These are phyloP conservation scores for Dendrobium huoshanense DNA, from an alignment of 106 monocot genomes.

Conservation along the genomic window DNA sequence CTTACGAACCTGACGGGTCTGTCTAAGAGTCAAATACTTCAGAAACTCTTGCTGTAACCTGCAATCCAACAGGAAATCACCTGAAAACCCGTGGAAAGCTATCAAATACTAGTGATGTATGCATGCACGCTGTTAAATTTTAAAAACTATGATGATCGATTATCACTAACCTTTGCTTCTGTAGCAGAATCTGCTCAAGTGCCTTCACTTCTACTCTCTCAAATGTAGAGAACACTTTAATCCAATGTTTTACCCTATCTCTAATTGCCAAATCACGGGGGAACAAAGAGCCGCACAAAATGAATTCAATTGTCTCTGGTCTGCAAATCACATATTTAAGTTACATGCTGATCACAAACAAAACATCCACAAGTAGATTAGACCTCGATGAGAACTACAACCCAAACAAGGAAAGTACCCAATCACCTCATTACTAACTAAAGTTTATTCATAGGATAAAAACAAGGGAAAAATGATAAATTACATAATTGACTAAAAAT, in stretches of 20 bases:
- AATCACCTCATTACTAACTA: not conserved
- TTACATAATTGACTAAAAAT: not conserved
- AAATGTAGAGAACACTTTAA: constrained; percentile 45
- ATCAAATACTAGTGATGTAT: constrained; percentile 27
- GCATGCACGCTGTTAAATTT: not conserved
- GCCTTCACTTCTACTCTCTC: constrained; percentile 93
- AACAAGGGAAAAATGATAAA: not conserved
- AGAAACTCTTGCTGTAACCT: constrained; percentile 96
- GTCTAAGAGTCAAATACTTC: constrained; percentile 78
- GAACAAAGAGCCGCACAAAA: constrained; percentile 72
- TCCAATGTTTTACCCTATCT: constrained; percentile 77
- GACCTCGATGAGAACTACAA: not conserved
- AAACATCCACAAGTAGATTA: not conserved
- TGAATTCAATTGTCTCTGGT: constrained; percentile 66
- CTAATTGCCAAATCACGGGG: constrained; percentile 64
- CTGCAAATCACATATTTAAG: constrained; percentile 28
- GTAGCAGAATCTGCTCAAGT: constrained; percentile 77
- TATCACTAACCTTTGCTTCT: constrained; percentile 78
- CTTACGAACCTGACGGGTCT: constrained; percentile 57
- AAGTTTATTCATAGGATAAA: not conserved
- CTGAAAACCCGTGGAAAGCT: constrained; percentile 32
- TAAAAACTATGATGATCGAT: not conserved
- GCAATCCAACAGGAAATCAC: constrained; percentile 61
- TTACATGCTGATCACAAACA: not conserved
- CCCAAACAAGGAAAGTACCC: not conserved